Evolutionary conservation across 345 rosid species (phyloP).

Genomic region (Rhodamnia argentea): DNA sequence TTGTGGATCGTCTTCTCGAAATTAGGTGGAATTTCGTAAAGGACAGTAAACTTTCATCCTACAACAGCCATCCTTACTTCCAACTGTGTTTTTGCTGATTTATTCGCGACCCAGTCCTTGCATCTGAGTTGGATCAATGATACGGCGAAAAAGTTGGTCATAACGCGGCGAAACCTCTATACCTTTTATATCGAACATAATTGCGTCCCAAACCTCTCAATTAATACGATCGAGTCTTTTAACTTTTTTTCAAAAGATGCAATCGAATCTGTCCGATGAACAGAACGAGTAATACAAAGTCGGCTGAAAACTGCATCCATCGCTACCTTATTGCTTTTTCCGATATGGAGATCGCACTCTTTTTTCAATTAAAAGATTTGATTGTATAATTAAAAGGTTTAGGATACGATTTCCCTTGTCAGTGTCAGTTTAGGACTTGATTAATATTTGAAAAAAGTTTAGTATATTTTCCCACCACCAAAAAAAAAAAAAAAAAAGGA

Average conservation of each 20-base stretch:
- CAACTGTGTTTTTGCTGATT: neutral
- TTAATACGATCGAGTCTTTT: neutral
- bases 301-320: neutral
- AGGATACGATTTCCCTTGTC: accelerated
- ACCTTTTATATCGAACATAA: neutral
- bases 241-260: neutral
- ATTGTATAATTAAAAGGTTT: neutral
- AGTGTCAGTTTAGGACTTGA: neutral
- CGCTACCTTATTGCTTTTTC: neutral
- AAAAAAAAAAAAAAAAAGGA: too few relatives aligned
- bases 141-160: neutral
- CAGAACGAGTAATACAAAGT: neutral
- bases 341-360: neutral
- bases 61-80: neutral
- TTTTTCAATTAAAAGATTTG: neutral
- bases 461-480: too few relatives aligned
- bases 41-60: neutral
- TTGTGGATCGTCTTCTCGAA: neutral
- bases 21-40: neutral
- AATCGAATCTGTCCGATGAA: neutral
- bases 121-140: neutral
- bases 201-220: neutral
- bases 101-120: neutral
- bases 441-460: neutral
- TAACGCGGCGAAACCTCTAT: neutral